Evolutionary conservation across 495 filamentous ascomycete genomes (phyloP).

Genomic region (Talaromyces nanjingensis): DNA sequence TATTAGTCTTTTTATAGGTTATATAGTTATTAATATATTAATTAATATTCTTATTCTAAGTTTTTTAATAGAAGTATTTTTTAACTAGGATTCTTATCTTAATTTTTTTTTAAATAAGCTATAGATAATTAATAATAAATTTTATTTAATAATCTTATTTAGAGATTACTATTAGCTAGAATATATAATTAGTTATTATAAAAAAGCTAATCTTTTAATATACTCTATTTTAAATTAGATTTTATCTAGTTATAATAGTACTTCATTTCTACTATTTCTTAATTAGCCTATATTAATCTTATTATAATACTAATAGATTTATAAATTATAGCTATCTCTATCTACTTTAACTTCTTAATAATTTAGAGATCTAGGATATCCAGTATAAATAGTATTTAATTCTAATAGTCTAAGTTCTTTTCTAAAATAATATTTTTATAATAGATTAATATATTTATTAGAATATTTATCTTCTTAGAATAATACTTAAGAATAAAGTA

Average conservation of each 20-base stretch:
- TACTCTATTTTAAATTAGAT: no score
- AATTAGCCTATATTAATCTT: neutral
- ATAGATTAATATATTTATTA: neutral
- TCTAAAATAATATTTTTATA: neutral
- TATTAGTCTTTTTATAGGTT: no score
- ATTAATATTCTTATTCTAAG: no score
- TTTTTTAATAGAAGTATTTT: no score
- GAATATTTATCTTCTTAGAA: neutral
- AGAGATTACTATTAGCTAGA: neutral
- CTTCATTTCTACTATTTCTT: neutral
- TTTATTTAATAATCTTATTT: neutral
- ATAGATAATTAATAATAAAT: neutral
- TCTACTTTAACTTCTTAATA: neutral
- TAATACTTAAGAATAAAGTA: neutral
- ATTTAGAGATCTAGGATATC: neutral
- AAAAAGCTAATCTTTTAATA: neutral
- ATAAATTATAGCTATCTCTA: neutral
- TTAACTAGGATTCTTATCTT: neutral
- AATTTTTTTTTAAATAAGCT: neutral
- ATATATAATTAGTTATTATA: neutral
- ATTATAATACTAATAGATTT: neutral
- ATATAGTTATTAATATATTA: no score
- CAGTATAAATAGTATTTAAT: neutral
- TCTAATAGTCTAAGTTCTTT: neutral
- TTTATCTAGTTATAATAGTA: neutral